Evolutionary conservation across 1,284 basidiomycete species (phyloP), one percentile per base, ranked within the genome.

Genomic region (Wolfiporia cocos): DNA sequence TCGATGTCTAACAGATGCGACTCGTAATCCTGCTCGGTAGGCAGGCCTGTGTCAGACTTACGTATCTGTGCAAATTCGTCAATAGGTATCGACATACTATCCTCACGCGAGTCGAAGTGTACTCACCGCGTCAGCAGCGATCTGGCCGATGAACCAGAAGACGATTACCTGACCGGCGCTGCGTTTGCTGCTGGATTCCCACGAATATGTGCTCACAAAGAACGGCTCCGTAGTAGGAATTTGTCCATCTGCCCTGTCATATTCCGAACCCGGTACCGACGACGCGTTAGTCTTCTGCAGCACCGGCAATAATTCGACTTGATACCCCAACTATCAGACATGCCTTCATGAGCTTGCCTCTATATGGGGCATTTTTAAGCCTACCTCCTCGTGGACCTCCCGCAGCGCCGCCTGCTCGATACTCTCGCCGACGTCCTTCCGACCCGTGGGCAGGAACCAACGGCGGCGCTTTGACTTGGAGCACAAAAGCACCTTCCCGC

Each of bases 331-430:
- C 78, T 80, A 49, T 7, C n/a, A n/a, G n/a, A n/a, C n/a, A n/a
- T n/a, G n/a, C n/a, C n/a, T n/a, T n/a, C n/a, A n/a, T n/a, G n/a
- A n/a, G n/a, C n/a, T n/a, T n/a, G n/a, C n/a, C n/a, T n/a, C n/a
- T n/a, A n/a, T n/a, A n/a, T n/a, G n/a, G n/a, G n/a, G n/a, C n/a
- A n/a, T n/a, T n/a, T n/a, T n/a, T n/a, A 12, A 19, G 4, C 7
- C 65, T 41, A 78, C 79, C 72, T 82, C 79, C 56, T 82, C 79
- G 53, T 79, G 76, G 2, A 73, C 78, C 59, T 82, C 80, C 39
- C 81, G 63, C 30, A 82, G 55, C 0, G 75, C 80, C 0, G 79
- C 56, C 32, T 69, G 56, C 53, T 81, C 78, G 11, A 82, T 49
- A 4, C 67, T 70, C 58, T 84, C 80, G 3, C 77, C 78, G 0